Evolutionary conservation across 352 stramenopile genomes (phyloP), one percentile per base, ranked within the genome.

Genomic region (Phytopythium montanum): DNA sequence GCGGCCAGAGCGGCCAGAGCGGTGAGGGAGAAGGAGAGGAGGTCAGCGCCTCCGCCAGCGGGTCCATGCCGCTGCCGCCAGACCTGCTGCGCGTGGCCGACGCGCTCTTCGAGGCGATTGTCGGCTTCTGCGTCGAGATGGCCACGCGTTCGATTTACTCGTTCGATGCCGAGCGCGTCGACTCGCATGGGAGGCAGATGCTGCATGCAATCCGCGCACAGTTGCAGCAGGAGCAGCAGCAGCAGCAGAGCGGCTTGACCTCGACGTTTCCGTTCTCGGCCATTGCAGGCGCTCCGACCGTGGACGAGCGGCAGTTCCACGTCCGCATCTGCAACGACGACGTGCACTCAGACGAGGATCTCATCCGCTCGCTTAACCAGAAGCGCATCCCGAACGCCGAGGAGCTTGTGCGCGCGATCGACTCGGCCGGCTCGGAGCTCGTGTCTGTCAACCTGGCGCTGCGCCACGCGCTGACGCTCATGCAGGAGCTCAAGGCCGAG

Each of bases 271-370:
- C 51, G 33, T 56, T 56, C 16, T 36, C 45, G 5, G 26, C 45
- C 0, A 50, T 16, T 59, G 50, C 61, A 70, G 28, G 52, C 63
- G 38, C 25, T 26, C 56, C 39, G 13, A 42, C 16, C 25, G 26
- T 63, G n/a, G 44, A 57, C 57, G 80, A 77, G 34, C 87, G 76
- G n/a, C 64, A 73, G 10, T 87, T 98, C 41, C 88, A 97, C 54
- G 77, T 98, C 25, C 72, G 95, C 9, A 88, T 99, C 42, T 97
- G 98, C 76, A 99, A 99, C 72, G 97, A 99, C 66, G 97, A 99
- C 61, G 93, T 99, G 4, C 97, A 99, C 68, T 98, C 96, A 4
- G 98, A 98, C 63, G 94, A 99, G 51, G 94, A 99, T 61, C 87
- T 99, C 14, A 96, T 98, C 65, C 76, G 75, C 5, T 97, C 95